Evolutionary conservation across 129 eudicot genomes (phyloP), one percentile per base, ranked within the genome.

Genomic region (Centaurea solstitialis): DNA sequence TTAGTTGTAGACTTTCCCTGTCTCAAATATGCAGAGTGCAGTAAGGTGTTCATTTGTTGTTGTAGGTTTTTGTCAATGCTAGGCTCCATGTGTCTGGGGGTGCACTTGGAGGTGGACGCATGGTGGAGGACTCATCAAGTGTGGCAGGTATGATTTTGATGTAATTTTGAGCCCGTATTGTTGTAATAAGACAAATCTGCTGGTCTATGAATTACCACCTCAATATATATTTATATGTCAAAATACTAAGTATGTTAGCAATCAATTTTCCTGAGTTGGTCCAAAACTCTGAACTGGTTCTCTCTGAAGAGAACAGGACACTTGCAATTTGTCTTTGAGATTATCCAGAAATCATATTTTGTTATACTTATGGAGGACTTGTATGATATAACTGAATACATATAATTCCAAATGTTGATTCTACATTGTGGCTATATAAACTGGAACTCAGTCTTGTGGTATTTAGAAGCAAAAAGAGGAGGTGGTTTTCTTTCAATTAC

Each of bases 11-110:
- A 40, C 64, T 10, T 22, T 23, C 21, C 53, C n/a, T 15, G 74
- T 77, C 61, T 64, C 22, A 23, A 39, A 61, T 72, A 76, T 71
- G 40, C 50, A 43, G 26, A 37, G 72, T 76, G 50, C n/a, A 26
- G 50, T 77, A 70, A 71, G 22, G 26, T 74, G 79, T 76, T 77
- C 33, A 62, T 76, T 62, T 47, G 50, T 18, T 40, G 82, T 76
- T 86, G 70, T 76, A 95, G 99, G 99, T 95, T 73, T 95, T 95
- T 81, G 99, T 95, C 35, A 93, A 95, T 93, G 99, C 99, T 75
- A 88, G 99, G 75, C 94, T 95, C 45, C 99, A 95, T 95, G 99
- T 95, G 47, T 95, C 99, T 82, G 99, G 99, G 28, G 99, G 99
- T 70, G 99, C 99, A 41, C 99, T 95, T 90, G 97, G 97, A 64